Evolutionary conservation across 1,284 basidiomycete species (phyloP).

Genomic region (Kalmanozyma brasiliensis): DNA sequence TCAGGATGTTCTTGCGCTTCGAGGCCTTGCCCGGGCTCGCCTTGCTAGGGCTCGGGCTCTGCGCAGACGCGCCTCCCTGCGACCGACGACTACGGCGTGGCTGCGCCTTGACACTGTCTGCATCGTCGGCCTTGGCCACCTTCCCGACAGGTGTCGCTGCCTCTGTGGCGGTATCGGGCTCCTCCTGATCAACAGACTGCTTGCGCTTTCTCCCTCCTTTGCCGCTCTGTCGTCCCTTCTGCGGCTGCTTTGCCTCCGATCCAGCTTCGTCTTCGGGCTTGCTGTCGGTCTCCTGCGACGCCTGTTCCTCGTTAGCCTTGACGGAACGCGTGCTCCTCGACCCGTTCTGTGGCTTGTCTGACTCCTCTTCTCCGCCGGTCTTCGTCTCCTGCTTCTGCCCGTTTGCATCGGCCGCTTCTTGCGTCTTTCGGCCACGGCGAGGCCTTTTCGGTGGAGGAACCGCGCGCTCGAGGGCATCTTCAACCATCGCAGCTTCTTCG

Average conservation of each 20-base stretch:
- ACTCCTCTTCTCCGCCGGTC: constrained; percentile 5
- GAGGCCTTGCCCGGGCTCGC: constrained; percentile 25
- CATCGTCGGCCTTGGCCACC: constrained; percentile 6
- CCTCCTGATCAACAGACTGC: constrained; percentile 6
- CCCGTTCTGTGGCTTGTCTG: not conserved
- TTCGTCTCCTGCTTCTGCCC: not conserved
- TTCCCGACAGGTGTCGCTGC: constrained; percentile 3
- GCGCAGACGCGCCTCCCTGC: constrained; percentile 10
- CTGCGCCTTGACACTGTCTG: constrained; percentile 11
- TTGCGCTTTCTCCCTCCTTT: constrained; percentile 23
- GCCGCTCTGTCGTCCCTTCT: constrained; percentile 8
- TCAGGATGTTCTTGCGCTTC: constrained; percentile 30
- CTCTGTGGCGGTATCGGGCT: constrained; percentile 1
- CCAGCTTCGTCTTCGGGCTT: constrained; percentile 1
- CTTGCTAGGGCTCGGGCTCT: constrained; percentile 22
- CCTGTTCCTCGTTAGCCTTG: constrained; percentile 2
- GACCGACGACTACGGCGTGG: constrained; percentile 39
- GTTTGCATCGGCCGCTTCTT: constrained; percentile 4
- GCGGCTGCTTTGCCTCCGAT: not conserved
- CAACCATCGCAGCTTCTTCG: constrained; percentile 17
- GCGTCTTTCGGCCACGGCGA: constrained; percentile 20
- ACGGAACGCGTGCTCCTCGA: constrained; percentile 3
- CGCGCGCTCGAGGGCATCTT: constrained; percentile 4
- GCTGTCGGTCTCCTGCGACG: constrained; percentile 1
- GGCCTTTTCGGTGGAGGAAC: constrained; percentile 6